Base-by-base conservation (phyloP, 768 basidiomycete species). In the Rhodotorula paludigena region DNA sequence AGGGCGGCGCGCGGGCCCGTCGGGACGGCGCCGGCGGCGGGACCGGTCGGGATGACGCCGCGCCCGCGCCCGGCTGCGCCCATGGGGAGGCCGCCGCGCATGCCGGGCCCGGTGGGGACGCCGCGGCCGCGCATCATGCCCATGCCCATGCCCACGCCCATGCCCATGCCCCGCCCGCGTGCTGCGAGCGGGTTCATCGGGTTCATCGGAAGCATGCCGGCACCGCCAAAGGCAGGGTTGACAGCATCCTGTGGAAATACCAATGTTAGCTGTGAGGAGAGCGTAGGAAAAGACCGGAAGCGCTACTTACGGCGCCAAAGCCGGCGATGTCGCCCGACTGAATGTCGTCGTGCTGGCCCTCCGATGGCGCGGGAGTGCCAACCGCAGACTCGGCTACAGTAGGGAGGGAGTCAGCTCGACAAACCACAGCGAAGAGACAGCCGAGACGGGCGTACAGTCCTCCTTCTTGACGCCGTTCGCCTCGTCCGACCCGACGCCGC, bases 361-460 rank as follows among this genome's bases (percentile, higher is more conserved):
- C 57, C 12, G 25, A 23, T 18, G 41, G 15, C 10, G 42, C 36
- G 23, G 65, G 35, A 3, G 45, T 44, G 2, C 32, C 61, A 7
- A 45, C 36, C 11, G 28, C 54, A 90, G 93, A 28, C 86, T 93
- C 64, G 94, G 97, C 55, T 92, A 87, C 5, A 90, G 88, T 80
- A 94, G 92, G 96, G 84, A 36, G 11, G 23, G 1, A 25, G 33
- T 35, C 20, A 53, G 52, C 11, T 8, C 16, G n/a, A 11, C 2
- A 18, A 14, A 14, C 6, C 9, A 33, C 9, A 30, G 9, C 21
- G 25, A 15, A 16, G 18, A 80, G 96, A 97, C 23, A 85, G 85
- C 94, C 92, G 83, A 80, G 41, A 94, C 10, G 25, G 18, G 49
- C 5, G 32, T 15, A 15, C 32, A 35, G 18, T 18, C 36, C 35